Evolutionary conservation across 2,329 filamentous ascomycete species (phyloP).

Genomic region (Venturia effusa): DNA sequence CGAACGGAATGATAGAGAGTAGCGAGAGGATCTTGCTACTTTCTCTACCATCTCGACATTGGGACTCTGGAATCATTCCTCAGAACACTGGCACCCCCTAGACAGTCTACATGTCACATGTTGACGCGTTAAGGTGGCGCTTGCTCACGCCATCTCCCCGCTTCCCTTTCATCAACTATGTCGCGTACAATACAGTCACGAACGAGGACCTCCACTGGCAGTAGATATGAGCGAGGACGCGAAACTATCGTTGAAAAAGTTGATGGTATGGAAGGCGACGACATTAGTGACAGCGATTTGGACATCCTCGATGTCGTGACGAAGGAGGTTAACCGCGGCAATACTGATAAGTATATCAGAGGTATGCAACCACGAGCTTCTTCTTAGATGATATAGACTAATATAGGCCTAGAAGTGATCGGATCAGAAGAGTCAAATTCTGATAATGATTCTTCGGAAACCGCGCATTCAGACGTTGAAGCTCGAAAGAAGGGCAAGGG

Average conservation of each 20-base stretch:
- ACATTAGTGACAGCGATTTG: conserved; percentile 31
- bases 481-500: not conserved
- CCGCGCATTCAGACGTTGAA: not conserved
- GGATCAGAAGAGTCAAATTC: not conserved
- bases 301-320: conserved; percentile 28
- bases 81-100: not conserved
- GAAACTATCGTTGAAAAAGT: conserved; percentile 4
- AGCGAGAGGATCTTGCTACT: too few relatives aligned
- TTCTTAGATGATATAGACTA: not conserved
- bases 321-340: conserved; percentile 15
- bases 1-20: too few relatives aligned
- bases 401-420: not conserved
- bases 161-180: not conserved
- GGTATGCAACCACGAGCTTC: not conserved
- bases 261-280: conserved; percentile 18
- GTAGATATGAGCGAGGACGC: not conserved
- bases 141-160: not conserved
- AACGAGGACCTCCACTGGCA: not conserved
- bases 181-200: conserved; percentile 1
- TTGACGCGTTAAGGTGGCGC: not conserved
- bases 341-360: not conserved
- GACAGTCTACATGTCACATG: not conserved
- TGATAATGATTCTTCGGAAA: conserved; percentile 2
- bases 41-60: too few relatives aligned
- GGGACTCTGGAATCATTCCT: too few relatives aligned